Conservation (phyloP, 2,329 filamentous ascomycete species). For the Nigrospora osmanthi region DNA sequence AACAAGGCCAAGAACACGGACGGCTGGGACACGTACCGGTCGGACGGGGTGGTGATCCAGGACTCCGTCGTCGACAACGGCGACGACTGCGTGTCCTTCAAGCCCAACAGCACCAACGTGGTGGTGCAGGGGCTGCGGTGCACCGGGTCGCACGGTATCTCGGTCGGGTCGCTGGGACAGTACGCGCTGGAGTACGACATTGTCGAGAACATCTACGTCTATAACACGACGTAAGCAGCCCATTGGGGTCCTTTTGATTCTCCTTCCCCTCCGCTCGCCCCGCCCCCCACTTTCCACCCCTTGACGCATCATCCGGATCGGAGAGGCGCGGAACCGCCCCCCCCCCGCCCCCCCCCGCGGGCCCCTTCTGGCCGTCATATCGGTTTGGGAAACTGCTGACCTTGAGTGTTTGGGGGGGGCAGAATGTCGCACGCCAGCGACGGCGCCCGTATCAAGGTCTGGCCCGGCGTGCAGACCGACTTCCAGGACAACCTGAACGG, state of each 20-base stretch:
- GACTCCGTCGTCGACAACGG: conserved; percentile 57
- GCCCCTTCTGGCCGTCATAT: too few species aligned
- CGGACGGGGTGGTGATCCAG: conserved; percentile 55
- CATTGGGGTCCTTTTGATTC: too few species aligned
- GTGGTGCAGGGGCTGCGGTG: conserved; percentile 60
- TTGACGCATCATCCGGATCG: too few species aligned
- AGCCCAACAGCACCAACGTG: conserved; percentile 64
- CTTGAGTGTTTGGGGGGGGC: too few species aligned
- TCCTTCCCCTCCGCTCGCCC: too few species aligned
- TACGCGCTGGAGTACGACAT: conserved; percentile 57
- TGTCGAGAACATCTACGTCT: conserved; percentile 60
- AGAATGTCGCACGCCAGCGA: conserved; percentile 51
- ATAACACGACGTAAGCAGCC: conserved; percentile 35
- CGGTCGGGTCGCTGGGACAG: conserved; percentile 64
- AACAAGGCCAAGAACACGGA: conserved; percentile 56
- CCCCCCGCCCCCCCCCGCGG: too few species aligned
- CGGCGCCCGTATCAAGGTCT: conserved; percentile 67
- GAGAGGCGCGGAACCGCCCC: too few species aligned
- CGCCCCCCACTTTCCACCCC: too few species aligned
- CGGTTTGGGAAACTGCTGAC: too few species aligned
- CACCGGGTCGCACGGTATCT: conserved; percentile 65
- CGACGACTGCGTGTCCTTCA: conserved; percentile 68
- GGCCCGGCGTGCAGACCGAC: conserved; percentile 50
- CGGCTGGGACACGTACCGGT: conserved; percentile 58
- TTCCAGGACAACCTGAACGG: conserved; percentile 55